A percentile compares a stretch with the other conserved stretches of the same genome.
These are phyloP conservation scores for Cyberlindnera maritima DNA, from an alignment of 805 yeast species.

Conservation along the genomic window DNA sequence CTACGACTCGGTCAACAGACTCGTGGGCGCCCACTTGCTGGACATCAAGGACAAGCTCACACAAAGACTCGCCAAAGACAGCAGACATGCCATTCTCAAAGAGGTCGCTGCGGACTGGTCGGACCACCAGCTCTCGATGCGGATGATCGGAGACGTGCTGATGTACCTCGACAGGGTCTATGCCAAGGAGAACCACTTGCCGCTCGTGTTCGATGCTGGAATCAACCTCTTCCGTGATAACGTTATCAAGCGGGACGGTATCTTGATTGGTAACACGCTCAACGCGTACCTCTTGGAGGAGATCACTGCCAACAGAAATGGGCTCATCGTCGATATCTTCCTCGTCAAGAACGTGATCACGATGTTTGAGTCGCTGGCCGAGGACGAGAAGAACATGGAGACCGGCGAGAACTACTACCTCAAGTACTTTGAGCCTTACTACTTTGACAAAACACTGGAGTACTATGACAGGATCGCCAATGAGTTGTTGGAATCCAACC, in stretches of 20 bases:
- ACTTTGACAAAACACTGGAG: constrained; percentile 50
- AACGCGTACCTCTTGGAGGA: constrained; percentile 51
- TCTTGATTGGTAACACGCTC: constrained; percentile 49
- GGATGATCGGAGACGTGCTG: constrained; percentile 77
- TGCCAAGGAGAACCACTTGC: constrained; percentile 63
- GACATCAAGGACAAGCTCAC: constrained; percentile 22
- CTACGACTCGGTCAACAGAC: constrained; percentile 55
- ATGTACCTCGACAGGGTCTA: constrained; percentile 87
- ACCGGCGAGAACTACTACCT: constrained; percentile 61
- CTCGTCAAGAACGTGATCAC: constrained; percentile 57
- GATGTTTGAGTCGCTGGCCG: constrained; percentile 69
- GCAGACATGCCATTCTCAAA: constrained; percentile 32
- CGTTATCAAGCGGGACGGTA: constrained; percentile 48
- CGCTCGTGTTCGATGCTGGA: constrained; percentile 72
- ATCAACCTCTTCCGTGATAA: constrained; percentile 61
- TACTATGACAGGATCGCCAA: constrained; percentile 51
- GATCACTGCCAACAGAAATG: constrained; percentile 54
- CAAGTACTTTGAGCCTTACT: constrained; percentile 62
- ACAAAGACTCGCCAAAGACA: constrained; percentile 12
- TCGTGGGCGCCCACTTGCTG: constrained; percentile 47
- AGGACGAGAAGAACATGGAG: constrained; percentile 34
- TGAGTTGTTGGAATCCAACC: constrained; percentile 39
- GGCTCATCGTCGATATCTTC: constrained; percentile 53
- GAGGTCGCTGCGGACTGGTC: constrained; percentile 51
- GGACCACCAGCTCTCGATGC: constrained; percentile 68